Base-by-base conservation (phyloP, 805 yeast genomes). In the Saccharomycopsis microspora region DNA sequence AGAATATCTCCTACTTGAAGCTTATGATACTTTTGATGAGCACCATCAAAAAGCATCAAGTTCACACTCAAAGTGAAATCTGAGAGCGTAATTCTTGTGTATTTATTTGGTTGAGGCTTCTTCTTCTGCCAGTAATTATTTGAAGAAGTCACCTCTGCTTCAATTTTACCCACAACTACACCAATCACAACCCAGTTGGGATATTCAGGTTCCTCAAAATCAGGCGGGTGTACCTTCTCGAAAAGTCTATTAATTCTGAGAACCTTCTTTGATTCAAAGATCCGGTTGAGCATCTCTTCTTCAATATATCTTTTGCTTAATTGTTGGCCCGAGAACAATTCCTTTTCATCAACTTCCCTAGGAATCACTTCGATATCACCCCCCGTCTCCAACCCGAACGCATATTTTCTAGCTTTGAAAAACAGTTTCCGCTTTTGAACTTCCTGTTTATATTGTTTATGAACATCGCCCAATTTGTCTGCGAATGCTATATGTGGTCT, bases 111-210 rank as follows among this genome's bases (percentile, higher is more conserved):
- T 19, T 19, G 19, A 8, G 36, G 36, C 36, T 34, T 53, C 62
- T 30, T 42, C 19, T 39, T 39, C 37, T 34, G 37, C 11, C 37
- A n/a, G 3, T 10, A 34, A n/a, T 34, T 10, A n/a, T 34, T 34
- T 6, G 6, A 10, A 5, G 9, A 8, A 33, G 29, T 27, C 33
- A 29, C 27, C 53, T 71, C 68, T 3, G 82, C 70, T 5, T 69
- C 75, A 4, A 78, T 66, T 57, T 87, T 87, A 27, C 60, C 57
- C 4, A 77, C 65, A 0, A 89, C 67, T 3, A 85, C 69, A 1
- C 95, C 97, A n/a, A 82, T 57, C 1, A 80, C 72, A n/a, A 81
- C 80, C 83, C 87, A 88, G 58, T 89, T 88, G 3, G 82, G 64
- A 56, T 81, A 80, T 34, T 65, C 64, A 0, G 96, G 95, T 42